Base-by-base conservation (phyloP, 177 flowering plant genomes). In the Vitis hybrid region DNA sequence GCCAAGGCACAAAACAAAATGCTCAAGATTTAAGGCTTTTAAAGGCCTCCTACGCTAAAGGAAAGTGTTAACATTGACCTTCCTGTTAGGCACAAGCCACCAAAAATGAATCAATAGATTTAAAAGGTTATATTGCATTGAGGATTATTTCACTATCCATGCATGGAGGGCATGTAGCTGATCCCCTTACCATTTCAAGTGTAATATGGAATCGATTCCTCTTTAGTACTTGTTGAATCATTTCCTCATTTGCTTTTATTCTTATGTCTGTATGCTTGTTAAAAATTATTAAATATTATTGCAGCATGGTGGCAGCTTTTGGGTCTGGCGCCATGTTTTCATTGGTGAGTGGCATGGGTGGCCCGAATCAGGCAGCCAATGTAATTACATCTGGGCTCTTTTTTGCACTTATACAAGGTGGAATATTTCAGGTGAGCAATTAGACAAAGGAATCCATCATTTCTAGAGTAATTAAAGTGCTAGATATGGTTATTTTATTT, bases 261-360 rank as follows among this genome's bases (percentile, higher is more conserved):
- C 10, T 67, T 5, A 16, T 20, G 59, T 22, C 34, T 19, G 9
- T 56, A 16, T 58, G 15, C 48, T 51, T 49, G 18, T 13, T 39
- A 10, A 56, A 68, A 8, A 50, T 10, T 72, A 13, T 18, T 18
- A 45, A 31, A 14, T 74, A 19, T 58, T 52, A 29, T 77, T 85
- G 83, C 92, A 95, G 99, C 78, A 87, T 95, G 96, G 90, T 83
- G 60, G 97, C 98, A 10, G 99, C 97, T 68, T 95, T 95, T 87
- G 99, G 99, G 50, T 93, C 99, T 65, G 99, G 99, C 69, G 93
- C 91, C 51, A 74, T 85, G 83, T 95, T 88, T 85, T 84, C 99
- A n/a, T 69, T 95, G 77, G 97, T 93, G 62, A 94, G 99, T 78
- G 97, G 97, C 65, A 73, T 89, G 90, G 99, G 97, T 29, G 93